Evolutionary conservation across 305 asterid genomes (phyloP), one percentile per base, ranked within the genome.

Genomic region (Solanum hybrid): DNA sequence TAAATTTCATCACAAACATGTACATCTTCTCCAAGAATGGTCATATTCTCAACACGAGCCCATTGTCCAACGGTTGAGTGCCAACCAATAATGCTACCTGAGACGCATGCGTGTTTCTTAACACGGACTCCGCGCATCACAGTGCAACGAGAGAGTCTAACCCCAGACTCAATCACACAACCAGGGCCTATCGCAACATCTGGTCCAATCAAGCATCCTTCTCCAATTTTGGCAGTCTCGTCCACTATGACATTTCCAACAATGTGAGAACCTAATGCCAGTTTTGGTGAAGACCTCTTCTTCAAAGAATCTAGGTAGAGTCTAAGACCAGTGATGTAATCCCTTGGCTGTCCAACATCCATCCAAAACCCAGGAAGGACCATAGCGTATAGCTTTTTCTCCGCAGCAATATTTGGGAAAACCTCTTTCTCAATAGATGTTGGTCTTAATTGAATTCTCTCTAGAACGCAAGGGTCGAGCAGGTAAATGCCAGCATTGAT

Each of bases 1-100:
- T 97, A 96, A 89, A 96, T 92, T 66, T 95, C 99, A 87, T 97
- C 99, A 29, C 98, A 92, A 60, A 97, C 98, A 89, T 97, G 99
- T 73, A 97, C 98, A 34, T 96, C 98, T 91, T 97, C 98, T 86
- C 98, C 99, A 35, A 97, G 93, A 80, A 97, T 96, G 75, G 99
- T 97, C 99, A 97, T 96, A 91, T 97, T 97, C 92, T 96, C 98
- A 71, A 96, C 98, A n/a, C 98, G 96, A 85, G 98, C 98, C 98
- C 99, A 97, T 85, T 95, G 98, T 40, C 99, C 98, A 17, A 96
- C 95, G 0, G 98, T 96, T 4, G 99, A 97, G 91, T 96, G 99
- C 98, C 98, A 96, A 10, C 99, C 99, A 7, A 97, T 94, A 77
- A 97, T 97, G 90, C 99, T 95, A 31, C 97, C 93, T 4, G 98